These are phyloP conservation scores for Gaertneriomyces semiglobifer DNA, from an alignment of 192 early-diverging fungal genomes.

Conservation along the genomic window DNA sequence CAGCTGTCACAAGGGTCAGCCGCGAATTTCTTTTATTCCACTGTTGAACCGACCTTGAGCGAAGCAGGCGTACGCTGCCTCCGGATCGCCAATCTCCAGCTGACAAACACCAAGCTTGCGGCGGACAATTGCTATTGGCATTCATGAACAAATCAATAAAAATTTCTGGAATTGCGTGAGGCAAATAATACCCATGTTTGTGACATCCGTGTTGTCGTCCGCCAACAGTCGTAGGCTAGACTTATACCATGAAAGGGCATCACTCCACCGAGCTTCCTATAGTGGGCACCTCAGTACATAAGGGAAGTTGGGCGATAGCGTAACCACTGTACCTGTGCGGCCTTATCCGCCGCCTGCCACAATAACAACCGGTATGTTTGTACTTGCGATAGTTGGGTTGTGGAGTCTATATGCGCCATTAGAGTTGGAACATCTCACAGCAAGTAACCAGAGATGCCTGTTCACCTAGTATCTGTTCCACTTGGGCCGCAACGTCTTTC, in stretches of 20 bases:
- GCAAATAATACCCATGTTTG: slow-evolving; percentile 13
- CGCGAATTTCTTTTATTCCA: no score
- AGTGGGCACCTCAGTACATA: not conserved
- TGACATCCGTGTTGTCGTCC: slow-evolving; percentile 12
- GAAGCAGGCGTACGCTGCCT: slow-evolving; percentile 10
- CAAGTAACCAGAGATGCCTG: not conserved
- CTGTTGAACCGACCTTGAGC: not conserved
- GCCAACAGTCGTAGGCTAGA: slow-evolving; percentile 17
- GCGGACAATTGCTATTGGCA: slow-evolving; percentile 10
- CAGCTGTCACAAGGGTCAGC: not conserved
- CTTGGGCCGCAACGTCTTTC: not conserved
- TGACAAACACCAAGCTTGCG: slow-evolving; percentile 17
- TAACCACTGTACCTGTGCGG: slow-evolving; percentile 13
- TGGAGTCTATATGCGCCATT: not conserved
- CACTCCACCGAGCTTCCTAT: slow-evolving; percentile 22
- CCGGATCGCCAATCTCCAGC: slow-evolving; percentile 10
- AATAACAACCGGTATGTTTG: slow-evolving; percentile 11
- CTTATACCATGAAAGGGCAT: slow-evolving; percentile 21
- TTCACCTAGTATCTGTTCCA: slow-evolving; percentile 13
- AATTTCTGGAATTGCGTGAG: not conserved
- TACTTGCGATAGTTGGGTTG: not conserved
- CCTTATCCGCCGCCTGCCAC: slow-evolving; percentile 29
- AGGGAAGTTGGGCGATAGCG: not conserved
- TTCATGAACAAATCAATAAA: not conserved
- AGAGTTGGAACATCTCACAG: not conserved